phyloP scores from a whole-genome alignment of 148 eudicot species.

The Cornus controversa region DNA sequence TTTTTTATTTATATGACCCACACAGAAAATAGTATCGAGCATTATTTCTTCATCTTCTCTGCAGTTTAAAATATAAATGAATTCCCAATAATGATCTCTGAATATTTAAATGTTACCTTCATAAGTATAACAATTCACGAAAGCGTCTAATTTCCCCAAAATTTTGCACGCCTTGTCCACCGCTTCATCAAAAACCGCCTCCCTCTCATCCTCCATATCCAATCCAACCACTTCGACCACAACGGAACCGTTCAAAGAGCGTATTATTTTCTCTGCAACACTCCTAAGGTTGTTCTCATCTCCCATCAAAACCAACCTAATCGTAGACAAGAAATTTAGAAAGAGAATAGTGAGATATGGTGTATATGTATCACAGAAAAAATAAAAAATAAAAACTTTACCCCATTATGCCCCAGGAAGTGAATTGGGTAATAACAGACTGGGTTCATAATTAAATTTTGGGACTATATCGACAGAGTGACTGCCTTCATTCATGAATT shows the following conservation, averaged over 20 bases:
- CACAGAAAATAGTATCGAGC: neutral
- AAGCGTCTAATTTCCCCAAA: constrained; percentile 69
- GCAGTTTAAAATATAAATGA: neutral
- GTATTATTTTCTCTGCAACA: constrained; percentile 45
- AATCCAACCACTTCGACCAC: constrained; percentile 59
- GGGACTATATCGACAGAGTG: neutral
- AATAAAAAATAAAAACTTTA: too few species aligned
- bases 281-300: constrained; percentile 48
- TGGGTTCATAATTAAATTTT: too few species aligned
- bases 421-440: too few species aligned
- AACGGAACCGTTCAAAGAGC: constrained; percentile 30
- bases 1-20: neutral
- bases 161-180: constrained; percentile 59
- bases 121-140: constrained; percentile 67
- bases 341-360: neutral
- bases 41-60: neutral
- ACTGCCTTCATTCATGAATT: too few species aligned
- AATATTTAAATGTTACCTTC: constrained; percentile 53
- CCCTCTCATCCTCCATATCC: constrained; percentile 78
- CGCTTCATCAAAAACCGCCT: constrained; percentile 55
- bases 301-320: constrained; percentile 83
- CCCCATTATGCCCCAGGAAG: too few species aligned
- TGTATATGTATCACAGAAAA: too few species aligned
- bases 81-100: neutral
- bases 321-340: neutral